Evolutionary conservation across 352 stramenopile genomes (phyloP), one percentile per base, ranked within the genome.

Genomic region (Phytophthora uliginosa): DNA sequence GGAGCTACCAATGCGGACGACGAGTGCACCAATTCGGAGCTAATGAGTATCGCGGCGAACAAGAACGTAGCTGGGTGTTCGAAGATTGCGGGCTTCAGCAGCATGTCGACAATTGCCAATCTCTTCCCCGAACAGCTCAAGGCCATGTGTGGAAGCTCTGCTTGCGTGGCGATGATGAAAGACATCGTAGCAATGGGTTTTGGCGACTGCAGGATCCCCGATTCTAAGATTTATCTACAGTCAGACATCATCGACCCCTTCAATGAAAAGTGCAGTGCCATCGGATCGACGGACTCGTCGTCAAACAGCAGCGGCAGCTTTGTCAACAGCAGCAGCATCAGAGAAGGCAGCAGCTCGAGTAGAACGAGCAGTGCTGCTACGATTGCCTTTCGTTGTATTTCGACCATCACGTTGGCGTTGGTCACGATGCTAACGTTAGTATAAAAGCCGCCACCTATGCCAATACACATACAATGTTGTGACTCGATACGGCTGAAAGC

Each of bases 121-220:
- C 62, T 63, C 36, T 52, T 52, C 1, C 20, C 62, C 12, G 52
- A 69, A 42, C 62, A 69, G 20, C 40, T 69, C 40, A 22, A 51
- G 15, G 62, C 58, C 0, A 28, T 69, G 9, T 69, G 62, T 31
- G 62, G 26, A 4, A 69, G 52, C 40, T 63, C 62, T 4, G 62
- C 51, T 24, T 69, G 62, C n/a, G 31, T 22, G 18, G n/a, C 62
- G 7, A 28, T 69, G 1, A 63, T 69, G 52, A 57, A 62, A 26
- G 62, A 69, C 6, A 57, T 63, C 0, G 53, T 12, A 22, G 40
- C 53, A 28, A 38, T 63, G 53, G 53, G 42, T 13, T 53, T 69
- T n/a, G 63, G 63, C 9, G 18, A 63, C 42, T 69, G 63, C 63
- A 69, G 63, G 4, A 47, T 69, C 33, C 63, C 63, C 24, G 42